phyloP scores from a whole-genome alignment of 75 land plant genomes.

The Cupressus sempervirens region DNA sequence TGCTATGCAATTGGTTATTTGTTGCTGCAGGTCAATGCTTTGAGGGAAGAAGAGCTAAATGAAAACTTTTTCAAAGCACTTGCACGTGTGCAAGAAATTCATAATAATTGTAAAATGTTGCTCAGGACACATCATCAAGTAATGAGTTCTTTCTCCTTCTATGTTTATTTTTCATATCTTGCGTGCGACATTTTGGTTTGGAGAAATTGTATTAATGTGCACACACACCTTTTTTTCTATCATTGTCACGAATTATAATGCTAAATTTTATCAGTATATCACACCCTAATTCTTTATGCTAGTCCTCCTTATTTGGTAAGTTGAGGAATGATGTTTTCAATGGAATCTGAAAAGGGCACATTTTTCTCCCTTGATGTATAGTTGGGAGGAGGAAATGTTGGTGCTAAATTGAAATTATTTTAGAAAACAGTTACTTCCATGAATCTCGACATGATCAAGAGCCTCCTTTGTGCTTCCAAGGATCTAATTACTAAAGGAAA shows the following conservation, averaged over 20 bases:
- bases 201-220: not conserved
- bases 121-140: constrained; percentile 98
- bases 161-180: not conserved
- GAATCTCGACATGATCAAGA: not conserved
- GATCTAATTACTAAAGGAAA: not conserved
- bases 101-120: constrained; percentile 90
- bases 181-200: not conserved
- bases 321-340: not conserved
- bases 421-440: not conserved
- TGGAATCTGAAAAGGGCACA: not conserved
- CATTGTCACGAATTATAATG: not conserved
- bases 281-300: not conserved
- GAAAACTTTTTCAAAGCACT: constrained; percentile 95
- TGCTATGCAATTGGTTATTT: not conserved
- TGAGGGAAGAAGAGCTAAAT: constrained; percentile 86
- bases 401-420: not conserved
- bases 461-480: not conserved
- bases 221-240: not conserved
- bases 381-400: not conserved
- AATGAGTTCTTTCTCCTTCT: constrained; percentile 5
- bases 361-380: not conserved
- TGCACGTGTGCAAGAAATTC: constrained; percentile 95
- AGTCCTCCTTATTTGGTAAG: not conserved
- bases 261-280: not conserved
- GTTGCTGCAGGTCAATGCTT: constrained; percentile 59